Evolutionary conservation across 768 basidiomycete species (phyloP), one percentile per base, ranked within the genome.

Genomic region (Amanita brunnescens): DNA sequence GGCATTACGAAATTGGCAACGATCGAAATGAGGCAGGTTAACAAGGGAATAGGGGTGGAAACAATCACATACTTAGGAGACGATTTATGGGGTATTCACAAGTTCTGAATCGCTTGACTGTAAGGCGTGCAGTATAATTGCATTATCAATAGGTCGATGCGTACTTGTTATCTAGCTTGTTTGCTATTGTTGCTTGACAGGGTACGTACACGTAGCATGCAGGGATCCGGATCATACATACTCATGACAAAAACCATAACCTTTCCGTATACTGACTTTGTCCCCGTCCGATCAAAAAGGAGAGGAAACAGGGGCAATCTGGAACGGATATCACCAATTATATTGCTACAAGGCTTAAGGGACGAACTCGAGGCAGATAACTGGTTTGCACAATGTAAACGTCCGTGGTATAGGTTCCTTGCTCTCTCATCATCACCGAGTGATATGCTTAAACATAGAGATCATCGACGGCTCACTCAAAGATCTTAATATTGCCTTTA

Each of bases 1-100:
- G 95, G 95, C 7, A 66, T 91, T 49, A 83, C 85, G 50, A 87
- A 87, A 64, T 68, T 94, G 54, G 70, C 78, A 40, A 91, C 90
- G 37, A 92, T 94, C 63, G 92, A 97, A 40, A 96, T 99, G 65
- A 81, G 83, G 67, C 77, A 72, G 62, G 71, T 93, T 42, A 97
- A 95, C 63, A 97, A 96, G 67, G 91, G 82, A 35, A 76, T 93
- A 33, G 95, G 83, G 0, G 90, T 96, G 6, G 93, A 98, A 67
- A 83, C 86, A 6, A 72, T 84, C n/a, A 78, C 83, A 33, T 85
- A 88, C 71, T 71, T 95, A 53, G 91, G 92, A 8, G 91, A 95
- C 59, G 92, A 94, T 55, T 65, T 95, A 38, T 95, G 92, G 92
- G 76, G 71, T 43, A 47, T 83, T 51, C 73, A 80, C 67, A 74